A percentile compares a stretch with the other conserved stretches of the same genome.
Conservation (phyloP, 345 rosid genomes). For the Gossypium mustelinum region DNA sequence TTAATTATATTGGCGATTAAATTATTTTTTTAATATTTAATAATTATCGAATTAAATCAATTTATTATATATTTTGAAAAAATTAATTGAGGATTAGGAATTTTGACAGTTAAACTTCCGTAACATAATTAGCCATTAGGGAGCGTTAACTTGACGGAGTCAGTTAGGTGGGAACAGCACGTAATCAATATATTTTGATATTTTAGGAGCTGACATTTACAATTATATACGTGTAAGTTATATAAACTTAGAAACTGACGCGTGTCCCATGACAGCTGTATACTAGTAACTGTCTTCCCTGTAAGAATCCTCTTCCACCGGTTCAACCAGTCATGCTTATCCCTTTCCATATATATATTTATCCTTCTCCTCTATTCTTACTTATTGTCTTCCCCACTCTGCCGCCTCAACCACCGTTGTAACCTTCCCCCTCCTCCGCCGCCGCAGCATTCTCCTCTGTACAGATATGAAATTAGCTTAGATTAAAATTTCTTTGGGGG, state of each 20-base stretch:
- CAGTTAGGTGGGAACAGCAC: constrained; percentile 22
- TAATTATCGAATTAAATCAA: too few species aligned
- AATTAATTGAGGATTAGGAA: not conserved
- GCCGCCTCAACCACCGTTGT: not conserved
- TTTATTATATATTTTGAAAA: not conserved
- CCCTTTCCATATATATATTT: constrained; percentile 26
- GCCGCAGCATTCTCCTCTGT: not conserved
- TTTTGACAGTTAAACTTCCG: not conserved
- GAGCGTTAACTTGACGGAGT: not conserved
- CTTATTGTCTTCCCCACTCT: not conserved
- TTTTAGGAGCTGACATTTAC: constrained; percentile 11
- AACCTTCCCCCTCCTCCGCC: too few species aligned
- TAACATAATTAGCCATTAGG: not conserved
- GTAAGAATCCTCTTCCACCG: constrained; percentile 48
- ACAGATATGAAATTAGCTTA: not conserved
- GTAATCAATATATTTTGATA: constrained; percentile 7
- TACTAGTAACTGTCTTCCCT: constrained; percentile 62
- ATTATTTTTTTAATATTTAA: too few species aligned
- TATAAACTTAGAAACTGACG: constrained; percentile 28
- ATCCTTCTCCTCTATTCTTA: not conserved
- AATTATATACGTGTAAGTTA: constrained; percentile 46
- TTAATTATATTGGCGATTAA: too few species aligned
- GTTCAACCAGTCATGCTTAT: constrained; percentile 48
- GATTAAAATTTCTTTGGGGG: not conserved
- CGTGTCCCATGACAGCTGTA: constrained; percentile 66